Percentiles rank a stretch among this genome's conserved stretches.
Conservation (phyloP, 2,329 filamentous ascomycete genomes). For the Penicillium sp. region DNA sequence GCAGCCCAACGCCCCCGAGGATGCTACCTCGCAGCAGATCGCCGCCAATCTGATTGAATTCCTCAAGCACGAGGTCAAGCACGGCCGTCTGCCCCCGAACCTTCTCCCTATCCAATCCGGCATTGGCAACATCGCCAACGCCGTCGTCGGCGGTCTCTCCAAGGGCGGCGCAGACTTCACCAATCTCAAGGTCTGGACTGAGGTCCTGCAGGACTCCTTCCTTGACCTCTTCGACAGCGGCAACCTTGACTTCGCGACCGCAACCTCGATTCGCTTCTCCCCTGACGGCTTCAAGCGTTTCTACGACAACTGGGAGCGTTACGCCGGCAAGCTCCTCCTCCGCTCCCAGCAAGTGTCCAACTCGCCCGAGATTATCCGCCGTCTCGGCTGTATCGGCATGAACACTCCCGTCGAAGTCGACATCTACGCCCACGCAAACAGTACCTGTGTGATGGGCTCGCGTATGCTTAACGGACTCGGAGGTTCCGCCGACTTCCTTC, state of each 20-base stretch:
- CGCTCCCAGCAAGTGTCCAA: conserved; percentile 87
- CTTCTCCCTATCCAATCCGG: conserved; percentile 81
- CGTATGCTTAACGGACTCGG: conserved; percentile 86
- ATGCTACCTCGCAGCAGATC: conserved; percentile 69
- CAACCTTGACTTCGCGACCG: conserved; percentile 83
- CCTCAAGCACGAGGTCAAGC: conserved; percentile 78
- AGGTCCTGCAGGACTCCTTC: conserved; percentile 90
- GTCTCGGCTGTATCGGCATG: conserved; percentile 87
- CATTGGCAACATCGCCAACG: conserved; percentile 91
- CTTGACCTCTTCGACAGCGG: conserved; percentile 88
- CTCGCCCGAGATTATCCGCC: conserved; percentile 84
- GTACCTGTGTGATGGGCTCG: conserved; percentile 81
- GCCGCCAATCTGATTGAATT: conserved; percentile 79
- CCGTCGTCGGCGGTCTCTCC: conserved; percentile 78
- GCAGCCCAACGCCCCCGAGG: conserved; percentile 71
- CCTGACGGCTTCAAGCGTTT: conserved; percentile 89
- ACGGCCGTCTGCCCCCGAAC: conserved; percentile 72
- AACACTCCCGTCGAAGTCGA: conserved; percentile 93
- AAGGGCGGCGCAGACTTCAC: conserved; percentile 73
- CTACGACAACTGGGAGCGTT: conserved; percentile 79
- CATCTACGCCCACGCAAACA: conserved; percentile 92
- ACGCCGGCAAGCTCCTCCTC: conserved; percentile 77
- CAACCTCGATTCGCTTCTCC: conserved; percentile 86
- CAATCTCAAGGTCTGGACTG: conserved; percentile 89
- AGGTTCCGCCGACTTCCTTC: conserved; percentile 77